Conservation (phyloP, 192 early-diverging fungal species). For the Irineochytrium annulatum region DNA sequence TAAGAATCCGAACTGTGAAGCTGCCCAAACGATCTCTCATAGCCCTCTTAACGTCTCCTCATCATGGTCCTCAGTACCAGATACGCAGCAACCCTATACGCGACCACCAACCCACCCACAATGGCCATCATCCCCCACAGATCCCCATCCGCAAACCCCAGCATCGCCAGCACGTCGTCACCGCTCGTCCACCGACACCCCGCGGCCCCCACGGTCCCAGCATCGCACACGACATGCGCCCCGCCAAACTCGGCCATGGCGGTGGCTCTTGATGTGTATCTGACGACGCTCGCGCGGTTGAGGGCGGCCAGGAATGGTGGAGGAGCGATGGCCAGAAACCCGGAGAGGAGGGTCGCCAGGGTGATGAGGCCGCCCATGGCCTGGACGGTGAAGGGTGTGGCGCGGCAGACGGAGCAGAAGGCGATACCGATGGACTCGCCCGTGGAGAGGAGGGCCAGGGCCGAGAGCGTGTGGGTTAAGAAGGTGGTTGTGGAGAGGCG, state of each 20-base stretch:
- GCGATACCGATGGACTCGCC: conserved; percentile 47
- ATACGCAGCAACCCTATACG: conserved; percentile 17
- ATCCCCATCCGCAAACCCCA: conserved; percentile 23
- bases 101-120: conserved; percentile 21
- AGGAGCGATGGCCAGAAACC: conserved; percentile 31
- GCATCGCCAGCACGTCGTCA: conserved; percentile 24
- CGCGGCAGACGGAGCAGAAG: conserved; percentile 38
- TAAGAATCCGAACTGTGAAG: too few species aligned
- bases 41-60: background rate
- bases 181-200: conserved; percentile 33
- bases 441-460: conserved; percentile 17
- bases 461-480: conserved; percentile 17
- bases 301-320: conserved; percentile 30
- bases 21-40: too few species aligned
- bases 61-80: conserved; percentile 7
- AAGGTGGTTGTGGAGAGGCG: conserved; percentile 23
- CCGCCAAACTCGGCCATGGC: conserved; percentile 23
- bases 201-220: background rate
- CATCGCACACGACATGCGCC: background rate
- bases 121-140: conserved; percentile 16
- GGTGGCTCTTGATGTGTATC: conserved; percentile 30
- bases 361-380: conserved; percentile 35
- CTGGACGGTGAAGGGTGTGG: conserved; percentile 42
- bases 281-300: conserved; percentile 36
- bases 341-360: conserved; percentile 24